Conservation (phyloP, 352 stramenopile genomes). For the Phytophthora pluvialis region DNA sequence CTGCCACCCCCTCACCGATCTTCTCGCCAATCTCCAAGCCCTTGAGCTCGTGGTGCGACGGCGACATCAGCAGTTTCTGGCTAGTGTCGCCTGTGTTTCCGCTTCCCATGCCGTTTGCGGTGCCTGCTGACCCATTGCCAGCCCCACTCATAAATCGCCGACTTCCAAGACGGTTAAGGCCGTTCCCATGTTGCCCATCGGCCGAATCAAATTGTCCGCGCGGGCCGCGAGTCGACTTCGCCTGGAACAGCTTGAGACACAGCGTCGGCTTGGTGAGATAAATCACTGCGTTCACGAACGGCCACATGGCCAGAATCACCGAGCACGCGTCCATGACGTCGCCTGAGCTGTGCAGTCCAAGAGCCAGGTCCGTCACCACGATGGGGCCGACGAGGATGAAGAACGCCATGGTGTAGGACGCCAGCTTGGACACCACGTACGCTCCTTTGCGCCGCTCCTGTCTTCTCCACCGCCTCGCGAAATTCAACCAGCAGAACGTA, state of each 20-base stretch:
- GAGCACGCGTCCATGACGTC: conserved; percentile 50
- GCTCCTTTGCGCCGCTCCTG: conserved; percentile 54
- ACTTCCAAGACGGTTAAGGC: conserved; percentile 29
- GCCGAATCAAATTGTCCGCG: conserved; percentile 37
- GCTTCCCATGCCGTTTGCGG: conserved; percentile 25
- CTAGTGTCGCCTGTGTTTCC: conserved; percentile 31
- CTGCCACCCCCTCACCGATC: conserved; percentile 84
- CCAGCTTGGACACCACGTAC: conserved; percentile 79
- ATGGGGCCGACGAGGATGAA: conserved; percentile 76
- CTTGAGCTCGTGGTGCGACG: conserved; percentile 75
- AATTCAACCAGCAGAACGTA: conserved; percentile 62
- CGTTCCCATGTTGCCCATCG: conserved; percentile 31
- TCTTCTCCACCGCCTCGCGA: conserved; percentile 55
- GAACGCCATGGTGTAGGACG: conserved; percentile 82
- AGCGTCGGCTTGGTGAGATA: conserved; percentile 73
- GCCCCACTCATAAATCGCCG: conserved; percentile 36
- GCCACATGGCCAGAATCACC: conserved; percentile 76
- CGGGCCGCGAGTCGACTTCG: conserved; percentile 23
- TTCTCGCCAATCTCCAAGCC: conserved; percentile 84
- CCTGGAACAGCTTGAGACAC: conserved; percentile 64
- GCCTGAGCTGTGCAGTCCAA: conserved; percentile 48
- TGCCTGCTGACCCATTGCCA: conserved; percentile 33
- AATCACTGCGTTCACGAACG: conserved; percentile 77
- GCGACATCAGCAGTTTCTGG: conserved; percentile 59
- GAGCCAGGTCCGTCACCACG: conserved; percentile 67